A percentile compares a stretch with the other conserved stretches of the same genome.
phyloP scores from a whole-genome alignment of 805 yeast species.

The Wickerhamiella vanderwaltii region DNA sequence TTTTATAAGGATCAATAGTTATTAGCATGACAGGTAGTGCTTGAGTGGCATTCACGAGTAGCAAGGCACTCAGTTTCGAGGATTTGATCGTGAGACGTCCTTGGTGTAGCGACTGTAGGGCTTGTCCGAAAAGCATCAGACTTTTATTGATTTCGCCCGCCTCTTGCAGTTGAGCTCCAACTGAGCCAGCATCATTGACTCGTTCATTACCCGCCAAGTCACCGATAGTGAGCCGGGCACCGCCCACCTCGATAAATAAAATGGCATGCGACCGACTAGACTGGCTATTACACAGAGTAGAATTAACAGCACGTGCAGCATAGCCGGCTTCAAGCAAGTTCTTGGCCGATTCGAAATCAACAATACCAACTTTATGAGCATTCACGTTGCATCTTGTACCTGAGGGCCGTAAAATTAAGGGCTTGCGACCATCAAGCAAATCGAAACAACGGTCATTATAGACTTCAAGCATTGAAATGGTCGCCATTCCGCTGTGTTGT shows the following conservation, averaged over 20 bases:
- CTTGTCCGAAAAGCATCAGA: constrained; percentile 39
- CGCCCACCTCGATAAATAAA: constrained; percentile 33
- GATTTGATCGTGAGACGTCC: constrained; percentile 29
- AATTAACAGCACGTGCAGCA: constrained; percentile 31
- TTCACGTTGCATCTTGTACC: constrained; percentile 32
- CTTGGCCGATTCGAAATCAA: constrained; percentile 30
- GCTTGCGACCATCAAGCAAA: constrained; percentile 24
- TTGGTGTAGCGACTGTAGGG: constrained; percentile 32
- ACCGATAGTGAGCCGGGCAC: constrained; percentile 32
- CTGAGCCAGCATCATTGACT: constrained; percentile 35
- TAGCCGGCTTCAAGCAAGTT: constrained; percentile 32
- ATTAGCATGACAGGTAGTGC: constrained; percentile 27
- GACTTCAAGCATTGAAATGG: constrained; percentile 43
- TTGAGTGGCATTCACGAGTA: constrained; percentile 31
- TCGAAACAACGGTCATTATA: constrained; percentile 37
- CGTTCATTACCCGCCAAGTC: constrained; percentile 47
- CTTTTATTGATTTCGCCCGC: constrained; percentile 40
- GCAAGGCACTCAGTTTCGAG: constrained; percentile 37
- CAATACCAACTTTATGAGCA: constrained; percentile 32
- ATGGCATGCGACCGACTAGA: constrained; percentile 46
- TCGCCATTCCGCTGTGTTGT: constrained; percentile 19
- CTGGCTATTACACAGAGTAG: constrained; percentile 34
- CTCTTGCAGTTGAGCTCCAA: constrained; percentile 36
- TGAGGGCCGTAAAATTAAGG: constrained; percentile 10
- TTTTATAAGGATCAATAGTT: constrained; percentile 32